Evolutionary conservation across 2,329 filamentous ascomycete genomes (phyloP).

Genomic region (Ophiognomonia clavigignenti-juglandacearum): DNA sequence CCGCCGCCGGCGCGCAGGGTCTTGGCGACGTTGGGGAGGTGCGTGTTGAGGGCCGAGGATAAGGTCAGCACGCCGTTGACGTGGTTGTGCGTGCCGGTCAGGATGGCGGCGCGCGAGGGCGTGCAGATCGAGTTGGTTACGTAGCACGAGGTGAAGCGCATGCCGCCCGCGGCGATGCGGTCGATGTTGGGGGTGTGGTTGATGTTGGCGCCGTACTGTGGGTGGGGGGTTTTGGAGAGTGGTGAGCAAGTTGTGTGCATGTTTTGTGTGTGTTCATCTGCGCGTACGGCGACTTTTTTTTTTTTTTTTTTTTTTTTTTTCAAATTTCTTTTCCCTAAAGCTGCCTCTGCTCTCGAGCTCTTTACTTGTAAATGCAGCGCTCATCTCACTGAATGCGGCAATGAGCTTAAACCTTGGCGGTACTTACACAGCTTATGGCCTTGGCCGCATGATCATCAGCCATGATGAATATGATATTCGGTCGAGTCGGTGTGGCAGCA

Average conservation of each 20-base stretch:
- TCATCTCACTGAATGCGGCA: too few relatives aligned
- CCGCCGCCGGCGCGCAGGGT: conserved; percentile 38
- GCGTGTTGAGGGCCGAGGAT: conserved; percentile 43
- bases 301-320: too few relatives aligned
- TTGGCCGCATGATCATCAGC: conserved; percentile 50
- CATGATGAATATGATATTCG: conserved; percentile 48
- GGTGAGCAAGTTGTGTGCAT: neutral
- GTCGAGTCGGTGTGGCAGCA: conserved; percentile 1
- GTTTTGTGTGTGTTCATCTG: too few relatives aligned
- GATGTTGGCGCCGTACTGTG: conserved; percentile 44
- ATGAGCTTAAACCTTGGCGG: too few relatives aligned
- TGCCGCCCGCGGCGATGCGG: conserved; percentile 42
- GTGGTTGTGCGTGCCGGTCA: conserved; percentile 47
- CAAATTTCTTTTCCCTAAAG: too few relatives aligned
- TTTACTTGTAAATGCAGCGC: too few relatives aligned
- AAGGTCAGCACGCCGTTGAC: conserved; percentile 49
- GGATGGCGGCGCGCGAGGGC: conserved; percentile 43
- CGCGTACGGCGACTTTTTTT: too few relatives aligned
- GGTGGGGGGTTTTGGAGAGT: too few relatives aligned
- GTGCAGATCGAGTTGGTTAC: conserved; percentile 51
- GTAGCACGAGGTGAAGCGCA: conserved; percentile 49
- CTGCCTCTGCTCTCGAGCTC: too few relatives aligned
- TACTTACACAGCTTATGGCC: conserved; percentile 31
- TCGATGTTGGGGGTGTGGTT: conserved; percentile 48
- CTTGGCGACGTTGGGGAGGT: conserved; percentile 47